Percentiles rank a stretch among this genome's conserved stretches.
These are phyloP conservation scores for Arthroderma uncinatum DNA, from an alignment of 2,329 filamentous ascomycete genomes.

Conservation along the genomic window DNA sequence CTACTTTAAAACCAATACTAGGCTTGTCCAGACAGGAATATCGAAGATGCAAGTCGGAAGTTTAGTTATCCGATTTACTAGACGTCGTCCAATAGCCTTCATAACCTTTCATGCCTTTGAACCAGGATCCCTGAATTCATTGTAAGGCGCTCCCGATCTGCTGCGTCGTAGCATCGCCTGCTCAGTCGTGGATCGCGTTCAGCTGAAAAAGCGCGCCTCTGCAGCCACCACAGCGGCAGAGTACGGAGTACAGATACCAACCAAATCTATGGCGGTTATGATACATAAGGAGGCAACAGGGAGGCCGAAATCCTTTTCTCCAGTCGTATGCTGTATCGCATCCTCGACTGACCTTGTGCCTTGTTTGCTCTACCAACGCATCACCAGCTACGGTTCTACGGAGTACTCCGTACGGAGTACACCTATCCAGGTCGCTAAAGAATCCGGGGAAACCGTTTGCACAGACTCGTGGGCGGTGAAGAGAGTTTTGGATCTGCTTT, in stretches of 20 bases:
- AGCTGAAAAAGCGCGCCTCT: neutral
- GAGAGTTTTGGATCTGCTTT: neutral
- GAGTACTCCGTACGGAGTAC: neutral
- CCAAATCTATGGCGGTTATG: neutral
- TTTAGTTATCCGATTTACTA: neutral
- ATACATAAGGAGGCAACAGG: neutral
- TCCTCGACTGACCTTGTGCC: neutral
- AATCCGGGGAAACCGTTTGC: neutral
- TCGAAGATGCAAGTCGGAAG: neutral
- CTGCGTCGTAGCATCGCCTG: neutral
- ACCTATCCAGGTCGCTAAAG: neutral
- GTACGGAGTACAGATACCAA: neutral
- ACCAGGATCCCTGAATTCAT: neutral
- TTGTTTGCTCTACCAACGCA: neutral
- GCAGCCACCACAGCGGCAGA: neutral
- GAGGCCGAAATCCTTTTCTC: neutral
- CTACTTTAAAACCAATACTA: too few species aligned
- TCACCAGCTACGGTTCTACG: too few species aligned
- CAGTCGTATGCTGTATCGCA: neutral
- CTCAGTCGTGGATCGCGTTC: neutral
- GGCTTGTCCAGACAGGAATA: neutral
- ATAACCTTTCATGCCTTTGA: neutral
- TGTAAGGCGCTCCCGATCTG: neutral
- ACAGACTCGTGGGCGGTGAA: conserved; percentile 1
- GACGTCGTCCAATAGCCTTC: neutral